Evolutionary conservation across 192 early-diverging fungal species (phyloP).

Genomic region (Cladochytrium replicatum): DNA sequence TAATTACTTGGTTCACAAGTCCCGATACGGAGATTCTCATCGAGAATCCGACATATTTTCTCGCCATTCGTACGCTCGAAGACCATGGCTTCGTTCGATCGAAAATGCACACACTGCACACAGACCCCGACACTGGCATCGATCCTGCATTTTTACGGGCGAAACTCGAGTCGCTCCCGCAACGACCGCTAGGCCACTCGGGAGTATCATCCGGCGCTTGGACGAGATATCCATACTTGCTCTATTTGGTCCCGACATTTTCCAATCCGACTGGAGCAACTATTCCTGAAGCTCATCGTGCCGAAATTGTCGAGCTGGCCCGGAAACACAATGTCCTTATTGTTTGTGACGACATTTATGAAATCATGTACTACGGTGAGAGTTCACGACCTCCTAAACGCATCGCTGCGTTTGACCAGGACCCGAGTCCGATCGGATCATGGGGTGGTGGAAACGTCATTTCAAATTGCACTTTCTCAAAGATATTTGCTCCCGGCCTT

Average conservation of each 20-base stretch:
- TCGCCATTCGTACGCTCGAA: conserved; percentile 25
- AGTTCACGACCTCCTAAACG: neutral
- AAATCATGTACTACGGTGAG: conserved; percentile 15
- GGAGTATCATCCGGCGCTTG: neutral
- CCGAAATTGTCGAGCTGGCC: conserved; percentile 19
- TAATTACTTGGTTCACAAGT: conserved; percentile 26
- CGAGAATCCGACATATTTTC: conserved; percentile 41
- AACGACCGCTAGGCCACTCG: neutral
- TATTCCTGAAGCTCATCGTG: conserved; percentile 4
- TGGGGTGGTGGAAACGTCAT: conserved; percentile 39
- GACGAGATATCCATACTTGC: conserved; percentile 17
- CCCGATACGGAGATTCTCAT: conserved; percentile 20
- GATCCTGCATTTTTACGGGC: neutral
- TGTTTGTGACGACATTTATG: conserved; percentile 41
- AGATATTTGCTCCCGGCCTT: conserved; percentile 31
- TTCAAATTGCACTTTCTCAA: conserved; percentile 34
- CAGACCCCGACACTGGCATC: conserved; percentile 12
- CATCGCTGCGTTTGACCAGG: neutral
- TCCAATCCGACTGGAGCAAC: conserved; percentile 32
- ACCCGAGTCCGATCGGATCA: conserved; percentile 1
- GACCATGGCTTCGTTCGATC: conserved; percentile 21
- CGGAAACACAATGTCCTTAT: conserved; percentile 26
- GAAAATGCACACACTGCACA: conserved; percentile 12
- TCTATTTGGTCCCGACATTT: conserved; percentile 35
- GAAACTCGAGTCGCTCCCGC: neutral